phyloP scores from a whole-genome alignment of 768 basidiomycete species.

The Mycena venus region DNA sequence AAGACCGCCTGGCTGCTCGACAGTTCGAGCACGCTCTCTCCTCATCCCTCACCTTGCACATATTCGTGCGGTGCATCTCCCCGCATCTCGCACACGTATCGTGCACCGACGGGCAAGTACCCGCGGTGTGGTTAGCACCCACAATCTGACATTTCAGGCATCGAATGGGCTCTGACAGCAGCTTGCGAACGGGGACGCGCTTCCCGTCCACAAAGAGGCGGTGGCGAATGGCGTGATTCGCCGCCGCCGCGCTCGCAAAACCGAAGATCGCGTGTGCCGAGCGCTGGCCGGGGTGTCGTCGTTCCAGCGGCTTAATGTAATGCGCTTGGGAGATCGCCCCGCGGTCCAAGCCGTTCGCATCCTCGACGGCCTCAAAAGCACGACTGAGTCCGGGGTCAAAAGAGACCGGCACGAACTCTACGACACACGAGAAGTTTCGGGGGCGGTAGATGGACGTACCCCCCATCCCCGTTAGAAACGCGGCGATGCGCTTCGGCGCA shows the following conservation, averaged over 20 bases:
- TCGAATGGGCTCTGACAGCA: slow-evolving; percentile 27
- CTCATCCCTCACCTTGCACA: slow-evolving; percentile 27
- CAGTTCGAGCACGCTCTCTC: slow-evolving; percentile 41
- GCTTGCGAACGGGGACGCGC: slow-evolving; percentile 18
- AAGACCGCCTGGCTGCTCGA: not conserved
- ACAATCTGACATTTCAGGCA: slow-evolving; percentile 35
- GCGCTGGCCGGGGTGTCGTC: slow-evolving; percentile 31
- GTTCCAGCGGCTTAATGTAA: slow-evolving; percentile 44
- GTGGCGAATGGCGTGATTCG: slow-evolving; percentile 30
- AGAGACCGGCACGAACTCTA: slow-evolving; percentile 38
- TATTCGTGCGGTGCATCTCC: slow-evolving; percentile 34
- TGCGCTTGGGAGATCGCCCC: slow-evolving; percentile 24
- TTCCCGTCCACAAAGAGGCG: slow-evolving; percentile 33
- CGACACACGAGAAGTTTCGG: slow-evolving; percentile 22
- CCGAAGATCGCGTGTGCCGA: slow-evolving; percentile 40
- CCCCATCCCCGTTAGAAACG: slow-evolving; percentile 26
- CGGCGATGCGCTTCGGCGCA: not conserved
- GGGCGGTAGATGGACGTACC: slow-evolving; percentile 21
- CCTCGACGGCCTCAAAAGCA: slow-evolving; percentile 19
- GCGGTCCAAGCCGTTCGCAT: slow-evolving; percentile 20
- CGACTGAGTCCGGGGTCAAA: slow-evolving; percentile 25
- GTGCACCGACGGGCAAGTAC: slow-evolving; percentile 19
- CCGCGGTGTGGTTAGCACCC: slow-evolving; percentile 28
- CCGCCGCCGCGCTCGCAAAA: slow-evolving; percentile 22
- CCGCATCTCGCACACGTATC: slow-evolving; percentile 35